Base-by-base conservation (phyloP, 176 grass and related monocot species). In the Raddia distichophylla region DNA sequence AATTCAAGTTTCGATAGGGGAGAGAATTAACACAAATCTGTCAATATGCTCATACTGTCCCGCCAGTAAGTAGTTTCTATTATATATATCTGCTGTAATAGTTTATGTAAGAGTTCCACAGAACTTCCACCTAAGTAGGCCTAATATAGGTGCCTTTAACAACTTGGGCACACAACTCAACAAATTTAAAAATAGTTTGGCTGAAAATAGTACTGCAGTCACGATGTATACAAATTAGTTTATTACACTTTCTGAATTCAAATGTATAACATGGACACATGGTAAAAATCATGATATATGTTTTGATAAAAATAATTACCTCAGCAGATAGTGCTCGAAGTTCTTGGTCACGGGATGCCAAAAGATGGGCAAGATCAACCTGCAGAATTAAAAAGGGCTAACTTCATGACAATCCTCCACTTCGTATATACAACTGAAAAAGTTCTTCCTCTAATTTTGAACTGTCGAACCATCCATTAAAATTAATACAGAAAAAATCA, bases 281-380 rank as follows among this genome's bases (percentile, higher is more conserved):
- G 4, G 12, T 32, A 73, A 11, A 80, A 32, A 73, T 34, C 1
- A 46, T 32, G 81, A 80, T 35, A 60, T 65, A 35, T 11, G 59
- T 13, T 80, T 72, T 61, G 55, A 56, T 10, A 78, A 13, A 85
- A 40, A 79, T 47, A 80, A 45, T 82, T 92, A 98, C 95, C 95
- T 95, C 95, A 34, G 95, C 88, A 6, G 90, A 91, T 55, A 98
- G 85, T 49, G 95, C 84, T 83, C 95, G 88, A 53, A 98, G 90
- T 91, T 98, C 95, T 93, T 98, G 95, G 77, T 98, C 92, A 85
- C 95, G 88, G 67, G 95, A 91, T 77, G 92, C 95, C 83, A 98
- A 88, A 53, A 98, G 86, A 91, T 98, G 95, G 73, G 86, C 92
- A 84, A 98, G 90, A 60, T 98, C 95, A 84, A 94, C 95, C 95